Percentiles rank a stretch among this genome's conserved stretches.
phyloP scores from a whole-genome alignment of 2,329 filamentous ascomycete species.

The Paecilomyces niveus region DNA sequence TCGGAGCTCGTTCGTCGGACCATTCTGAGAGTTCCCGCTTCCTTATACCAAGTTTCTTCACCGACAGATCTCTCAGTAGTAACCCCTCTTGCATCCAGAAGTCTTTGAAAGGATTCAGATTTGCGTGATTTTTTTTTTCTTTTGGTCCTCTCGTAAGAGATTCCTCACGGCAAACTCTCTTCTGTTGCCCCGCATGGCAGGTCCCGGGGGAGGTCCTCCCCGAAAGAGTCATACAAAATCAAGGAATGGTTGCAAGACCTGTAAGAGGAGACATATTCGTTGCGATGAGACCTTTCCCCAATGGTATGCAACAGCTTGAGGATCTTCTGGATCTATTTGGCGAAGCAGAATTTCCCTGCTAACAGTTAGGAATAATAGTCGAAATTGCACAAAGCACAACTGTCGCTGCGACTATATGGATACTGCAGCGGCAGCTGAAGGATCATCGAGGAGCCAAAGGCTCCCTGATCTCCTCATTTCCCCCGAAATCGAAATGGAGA shows the following conservation, averaged over 20 bases:
- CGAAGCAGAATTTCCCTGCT: not conserved
- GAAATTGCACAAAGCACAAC: slow-evolving; percentile 98
- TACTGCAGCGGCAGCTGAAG: slow-evolving; percentile 56
- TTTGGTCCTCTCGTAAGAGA: not conserved
- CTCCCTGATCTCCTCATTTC: slow-evolving; percentile 70
- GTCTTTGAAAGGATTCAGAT: not conserved
- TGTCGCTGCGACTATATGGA: slow-evolving; percentile 98
- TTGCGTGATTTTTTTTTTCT: not conserved
- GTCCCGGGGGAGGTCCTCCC: slow-evolving; percentile 89
- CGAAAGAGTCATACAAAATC: slow-evolving; percentile 94
- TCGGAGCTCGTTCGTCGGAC: not conserved
- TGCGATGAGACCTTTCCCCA: slow-evolving; percentile 98
- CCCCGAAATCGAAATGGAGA: slow-evolving; percentile 71
- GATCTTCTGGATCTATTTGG: not conserved
- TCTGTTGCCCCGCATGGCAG: slow-evolving; percentile 58
- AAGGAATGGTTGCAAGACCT: slow-evolving; percentile 95
- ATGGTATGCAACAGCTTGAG: slow-evolving; percentile 56
- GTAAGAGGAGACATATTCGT: slow-evolving; percentile 93
- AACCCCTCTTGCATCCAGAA: not conserved
- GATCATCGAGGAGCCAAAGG: slow-evolving; percentile 44
- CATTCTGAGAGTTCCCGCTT: not conserved
- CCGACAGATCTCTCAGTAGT: not conserved
- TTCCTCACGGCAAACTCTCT: not conserved
- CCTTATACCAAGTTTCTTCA: not conserved
- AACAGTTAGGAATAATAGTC: slow-evolving; percentile 45